phyloP scores from a whole-genome alignment of 352 stramenopile genomes.

The Thraustochytrium sp. region DNA sequence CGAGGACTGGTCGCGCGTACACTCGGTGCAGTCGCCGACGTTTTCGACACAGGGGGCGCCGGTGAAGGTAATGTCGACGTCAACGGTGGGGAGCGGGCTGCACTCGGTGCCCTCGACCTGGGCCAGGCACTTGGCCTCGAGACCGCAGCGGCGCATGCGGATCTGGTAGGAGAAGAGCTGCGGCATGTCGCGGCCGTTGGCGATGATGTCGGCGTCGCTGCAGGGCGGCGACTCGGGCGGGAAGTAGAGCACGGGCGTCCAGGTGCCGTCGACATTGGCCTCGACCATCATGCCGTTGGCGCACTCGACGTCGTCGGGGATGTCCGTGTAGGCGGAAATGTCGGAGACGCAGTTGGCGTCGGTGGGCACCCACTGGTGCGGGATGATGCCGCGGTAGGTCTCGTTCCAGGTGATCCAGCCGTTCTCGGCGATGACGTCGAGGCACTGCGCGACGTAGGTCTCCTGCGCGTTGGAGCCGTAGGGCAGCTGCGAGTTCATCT shows the following conservation, averaged over 20 bases:
- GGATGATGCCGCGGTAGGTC: background rate
- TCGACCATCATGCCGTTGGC: background rate
- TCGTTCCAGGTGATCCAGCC: background rate
- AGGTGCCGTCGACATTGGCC: background rate
- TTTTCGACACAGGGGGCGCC: background rate
- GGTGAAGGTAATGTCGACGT: background rate
- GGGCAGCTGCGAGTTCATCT: background rate
- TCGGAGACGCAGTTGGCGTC: background rate
- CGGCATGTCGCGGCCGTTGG: background rate
- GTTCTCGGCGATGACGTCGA: background rate
- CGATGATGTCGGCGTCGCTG: background rate
- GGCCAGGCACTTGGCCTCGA: background rate
- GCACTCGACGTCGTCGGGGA: background rate
- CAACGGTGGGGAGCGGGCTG: background rate
- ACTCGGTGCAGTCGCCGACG: background rate
- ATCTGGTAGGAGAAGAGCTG: conserved; percentile 29
- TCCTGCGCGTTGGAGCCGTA: background rate
- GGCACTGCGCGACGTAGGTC: background rate
- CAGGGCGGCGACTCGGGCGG: background rate
- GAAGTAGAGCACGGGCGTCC: background rate
- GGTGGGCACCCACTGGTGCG: background rate
- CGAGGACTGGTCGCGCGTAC: background rate
- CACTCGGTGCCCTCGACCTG: background rate
- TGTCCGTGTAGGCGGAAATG: background rate
- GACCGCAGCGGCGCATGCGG: conserved; percentile 10